These are phyloP conservation scores for Cornus florida DNA, from an alignment of 148 eudicot genomes.

Conservation along the genomic window DNA sequence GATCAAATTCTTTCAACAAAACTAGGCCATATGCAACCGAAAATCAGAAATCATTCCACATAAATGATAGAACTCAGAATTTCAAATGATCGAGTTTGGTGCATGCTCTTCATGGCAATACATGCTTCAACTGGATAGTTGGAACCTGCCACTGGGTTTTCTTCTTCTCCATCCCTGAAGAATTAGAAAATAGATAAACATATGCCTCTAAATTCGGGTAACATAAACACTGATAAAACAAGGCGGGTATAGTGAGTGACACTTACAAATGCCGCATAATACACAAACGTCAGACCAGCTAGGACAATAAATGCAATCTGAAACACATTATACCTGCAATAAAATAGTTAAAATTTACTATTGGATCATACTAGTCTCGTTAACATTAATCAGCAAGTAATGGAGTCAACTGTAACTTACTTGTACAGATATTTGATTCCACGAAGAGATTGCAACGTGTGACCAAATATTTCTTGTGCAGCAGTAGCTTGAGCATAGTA, in stretches of 20 bases:
- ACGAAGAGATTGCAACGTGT: slow-evolving; percentile 92
- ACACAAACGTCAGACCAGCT: slow-evolving; percentile 77
- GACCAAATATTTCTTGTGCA: slow-evolving; percentile 95
- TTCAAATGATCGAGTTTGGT: slow-evolving; percentile 9
- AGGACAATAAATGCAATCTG: slow-evolving; percentile 83
- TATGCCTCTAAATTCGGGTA: not conserved
- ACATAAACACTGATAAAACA: not conserved
- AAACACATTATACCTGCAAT: slow-evolving; percentile 87
- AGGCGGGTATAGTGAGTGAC: not conserved
- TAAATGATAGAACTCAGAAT: slow-evolving; percentile 6
- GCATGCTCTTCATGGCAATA: slow-evolving; percentile 1
- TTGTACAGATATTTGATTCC: slow-evolving; percentile 97
- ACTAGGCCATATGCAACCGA: not conserved
- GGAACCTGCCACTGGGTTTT: slow-evolving; percentile 82
- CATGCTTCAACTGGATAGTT: slow-evolving; percentile 54
- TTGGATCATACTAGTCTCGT: not conserved
- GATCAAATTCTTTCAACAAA: slow-evolving; percentile 11
- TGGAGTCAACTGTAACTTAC: slow-evolving; percentile 36
- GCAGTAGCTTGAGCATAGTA: slow-evolving; percentile 99
- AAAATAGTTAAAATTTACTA: not conserved
- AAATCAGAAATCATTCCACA: not conserved
- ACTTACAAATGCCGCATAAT: slow-evolving; percentile 89
- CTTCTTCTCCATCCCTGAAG: slow-evolving; percentile 95
- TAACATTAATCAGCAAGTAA: not conserved
- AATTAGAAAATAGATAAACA: not conserved